A percentile compares a stretch with the other conserved stretches of the same genome.
These are phyloP conservation scores for Spergularia bocconei DNA, from an alignment of 148 eudicot genomes.

Conservation along the genomic window DNA sequence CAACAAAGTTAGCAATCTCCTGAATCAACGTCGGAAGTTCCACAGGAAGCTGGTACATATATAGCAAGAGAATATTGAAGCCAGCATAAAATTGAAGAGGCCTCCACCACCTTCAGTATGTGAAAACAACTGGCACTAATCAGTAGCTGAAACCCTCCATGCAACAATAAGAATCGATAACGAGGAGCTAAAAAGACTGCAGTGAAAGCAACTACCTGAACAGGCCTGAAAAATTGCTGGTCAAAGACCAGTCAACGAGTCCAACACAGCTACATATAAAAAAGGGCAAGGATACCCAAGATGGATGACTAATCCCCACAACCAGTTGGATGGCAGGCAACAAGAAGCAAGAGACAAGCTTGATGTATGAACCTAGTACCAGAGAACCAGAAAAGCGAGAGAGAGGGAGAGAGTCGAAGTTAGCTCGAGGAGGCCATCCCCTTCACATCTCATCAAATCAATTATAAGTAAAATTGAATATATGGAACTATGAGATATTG, in stretches of 20 bases:
- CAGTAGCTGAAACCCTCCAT: neutral
- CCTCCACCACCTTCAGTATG: conserved; percentile 86
- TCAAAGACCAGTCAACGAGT: conserved; percentile 94
- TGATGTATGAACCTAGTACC: conserved; percentile 58
- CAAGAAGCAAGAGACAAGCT: conserved; percentile 73
- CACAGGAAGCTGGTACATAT: conserved; percentile 82
- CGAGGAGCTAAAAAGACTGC: neutral
- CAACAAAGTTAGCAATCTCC: conserved; percentile 50
- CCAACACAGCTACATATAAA: conserved; percentile 90
- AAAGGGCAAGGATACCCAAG: conserved; percentile 93
- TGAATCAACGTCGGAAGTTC: conserved; percentile 38
- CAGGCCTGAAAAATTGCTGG: conserved; percentile 88
- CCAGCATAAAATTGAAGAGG: conserved; percentile 78
- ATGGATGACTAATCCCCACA: conserved; percentile 85
- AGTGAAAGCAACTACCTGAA: conserved; percentile 36
- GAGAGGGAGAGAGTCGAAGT: conserved; percentile 22
- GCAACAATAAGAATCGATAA: neutral
- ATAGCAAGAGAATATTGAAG: conserved; percentile 62
- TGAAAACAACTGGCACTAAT: conserved; percentile 8
- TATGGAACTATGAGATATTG: neutral
- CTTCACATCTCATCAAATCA: neutral
- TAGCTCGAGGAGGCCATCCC: neutral
- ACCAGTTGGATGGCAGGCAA: conserved; percentile 76
- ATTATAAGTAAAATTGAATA: neutral
- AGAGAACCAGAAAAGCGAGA: conserved; percentile 12